Evolutionary conservation across 192 early-diverging fungal species (phyloP).

Genomic region (Coemansia sp.): DNA sequence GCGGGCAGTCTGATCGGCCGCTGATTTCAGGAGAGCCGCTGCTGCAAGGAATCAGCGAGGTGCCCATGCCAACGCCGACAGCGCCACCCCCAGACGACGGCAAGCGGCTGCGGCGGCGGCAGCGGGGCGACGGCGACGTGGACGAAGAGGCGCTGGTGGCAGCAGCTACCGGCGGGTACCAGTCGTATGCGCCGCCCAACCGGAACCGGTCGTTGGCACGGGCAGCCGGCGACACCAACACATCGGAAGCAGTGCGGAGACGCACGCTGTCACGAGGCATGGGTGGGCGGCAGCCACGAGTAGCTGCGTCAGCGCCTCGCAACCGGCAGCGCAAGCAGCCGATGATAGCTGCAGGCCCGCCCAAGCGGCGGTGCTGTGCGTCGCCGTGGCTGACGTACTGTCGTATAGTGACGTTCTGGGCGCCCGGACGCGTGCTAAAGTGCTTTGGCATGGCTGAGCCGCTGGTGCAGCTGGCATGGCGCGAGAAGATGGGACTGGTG

Average conservation of each 20-base stretch:
- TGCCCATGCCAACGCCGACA: conserved; percentile 15
- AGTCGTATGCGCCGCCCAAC: conserved; percentile 37
- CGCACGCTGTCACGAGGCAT: conserved; percentile 16
- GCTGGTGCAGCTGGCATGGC: conserved; percentile 74
- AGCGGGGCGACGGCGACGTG: conserved; percentile 8
- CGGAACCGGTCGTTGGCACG: conserved; percentile 68
- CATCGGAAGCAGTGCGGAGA: conserved; percentile 9
- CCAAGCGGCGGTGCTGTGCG: conserved; percentile 36
- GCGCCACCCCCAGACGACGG: conserved; percentile 19
- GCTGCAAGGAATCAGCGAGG: conserved; percentile 39
- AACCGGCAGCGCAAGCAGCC: conserved; percentile 36
- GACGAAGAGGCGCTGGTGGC: conserved; percentile 15
- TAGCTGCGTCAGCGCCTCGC: conserved; percentile 22
- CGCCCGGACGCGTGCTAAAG: conserved; percentile 54
- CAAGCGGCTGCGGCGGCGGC: conserved; percentile 20
- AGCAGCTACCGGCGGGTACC: conserved; percentile 15
- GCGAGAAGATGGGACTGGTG: conserved; percentile 89
- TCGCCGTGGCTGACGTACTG: conserved; percentile 58
- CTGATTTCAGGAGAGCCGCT: conserved; percentile 43
- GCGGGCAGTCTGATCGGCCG: conserved; percentile 33
- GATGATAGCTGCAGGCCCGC: conserved; percentile 8
- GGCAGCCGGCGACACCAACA: conserved; percentile 59
- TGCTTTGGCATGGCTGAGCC: conserved; percentile 59
- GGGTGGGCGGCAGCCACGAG: conserved; percentile 25
- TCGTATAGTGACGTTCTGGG: conserved; percentile 58